Percentiles rank a stretch among this genome's conserved stretches.
These are phyloP conservation scores for Effrenium voratum DNA, from an alignment of 73 alveolate genomes.

Conservation along the genomic window DNA sequence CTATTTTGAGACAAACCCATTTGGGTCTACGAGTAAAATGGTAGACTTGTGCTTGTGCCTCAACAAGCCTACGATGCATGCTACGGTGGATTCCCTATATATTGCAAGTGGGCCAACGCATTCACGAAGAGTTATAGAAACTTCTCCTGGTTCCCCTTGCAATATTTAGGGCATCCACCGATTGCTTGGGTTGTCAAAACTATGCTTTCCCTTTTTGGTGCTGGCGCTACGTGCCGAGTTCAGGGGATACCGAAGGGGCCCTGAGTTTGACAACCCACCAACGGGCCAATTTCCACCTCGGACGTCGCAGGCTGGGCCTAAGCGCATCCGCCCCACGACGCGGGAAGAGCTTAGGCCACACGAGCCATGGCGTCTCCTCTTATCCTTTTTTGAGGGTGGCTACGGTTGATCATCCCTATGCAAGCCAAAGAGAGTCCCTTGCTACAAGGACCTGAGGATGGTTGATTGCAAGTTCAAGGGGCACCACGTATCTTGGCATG, in stretches of 20 bases:
- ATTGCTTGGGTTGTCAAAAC: neutral
- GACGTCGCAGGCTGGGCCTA: conserved; percentile 58
- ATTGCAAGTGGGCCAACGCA: too few relatives aligned
- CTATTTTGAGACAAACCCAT: neutral
- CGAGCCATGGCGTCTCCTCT: neutral
- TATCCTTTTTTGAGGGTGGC: neutral
- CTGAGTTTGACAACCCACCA: too few relatives aligned
- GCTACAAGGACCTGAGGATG: neutral
- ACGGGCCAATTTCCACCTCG: neutral
- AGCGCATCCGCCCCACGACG: conserved; percentile 86
- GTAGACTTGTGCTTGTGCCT: too few relatives aligned
- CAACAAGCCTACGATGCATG: too few relatives aligned
- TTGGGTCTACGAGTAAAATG: too few relatives aligned
- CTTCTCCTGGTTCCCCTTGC: neutral
- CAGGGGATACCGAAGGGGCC: too few relatives aligned
- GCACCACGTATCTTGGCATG: neutral
- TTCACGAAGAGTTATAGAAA: too few relatives aligned
- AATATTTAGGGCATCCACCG: neutral
- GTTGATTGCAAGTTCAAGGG: neutral
- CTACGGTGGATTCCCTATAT: too few relatives aligned
- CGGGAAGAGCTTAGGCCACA: conserved; percentile 63
- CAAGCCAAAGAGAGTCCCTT: neutral
- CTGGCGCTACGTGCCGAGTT: too few relatives aligned
- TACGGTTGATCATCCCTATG: too few relatives aligned
- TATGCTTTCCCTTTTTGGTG: neutral